Conservation (phyloP, 2,329 filamentous ascomycete genomes). For the Colletotrichum costaricense region DNA sequence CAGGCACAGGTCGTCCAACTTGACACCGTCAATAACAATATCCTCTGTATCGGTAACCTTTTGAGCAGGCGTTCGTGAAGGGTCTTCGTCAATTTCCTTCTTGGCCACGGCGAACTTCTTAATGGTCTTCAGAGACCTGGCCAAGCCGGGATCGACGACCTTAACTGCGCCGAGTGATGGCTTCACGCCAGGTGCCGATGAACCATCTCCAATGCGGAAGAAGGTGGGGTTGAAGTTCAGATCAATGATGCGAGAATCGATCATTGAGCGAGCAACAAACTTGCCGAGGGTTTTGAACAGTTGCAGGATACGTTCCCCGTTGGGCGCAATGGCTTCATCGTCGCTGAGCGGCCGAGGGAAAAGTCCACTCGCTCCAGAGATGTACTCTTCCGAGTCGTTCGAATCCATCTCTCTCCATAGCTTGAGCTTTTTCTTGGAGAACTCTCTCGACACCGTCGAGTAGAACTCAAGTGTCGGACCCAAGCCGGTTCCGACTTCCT, state of each 20-base stretch:
- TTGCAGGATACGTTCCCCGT: slow-evolving; percentile 88
- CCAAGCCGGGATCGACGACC: slow-evolving; percentile 86
- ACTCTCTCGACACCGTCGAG: slow-evolving; percentile 95
- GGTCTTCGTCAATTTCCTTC: slow-evolving; percentile 82
- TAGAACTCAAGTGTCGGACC: slow-evolving; percentile 98
- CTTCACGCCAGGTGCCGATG: slow-evolving; percentile 69
- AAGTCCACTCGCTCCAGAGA: slow-evolving; percentile 84
- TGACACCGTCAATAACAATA: slow-evolving; percentile 80
- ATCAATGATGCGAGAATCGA: slow-evolving; percentile 97
- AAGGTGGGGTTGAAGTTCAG: slow-evolving; percentile 98
- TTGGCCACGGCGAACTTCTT: slow-evolving; percentile 89
- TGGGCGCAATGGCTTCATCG: slow-evolving; percentile 77
- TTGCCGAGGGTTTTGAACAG: slow-evolving; percentile 95
- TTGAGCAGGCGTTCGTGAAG: slow-evolving; percentile 71
- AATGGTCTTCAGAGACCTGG: slow-evolving; percentile 85
- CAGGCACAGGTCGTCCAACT: slow-evolving; percentile 86
- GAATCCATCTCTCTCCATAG: slow-evolving; percentile 94
- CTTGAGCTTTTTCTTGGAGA: slow-evolving; percentile 96
- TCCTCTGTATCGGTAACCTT: slow-evolving; percentile 77
- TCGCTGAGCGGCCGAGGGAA: slow-evolving; percentile 93
- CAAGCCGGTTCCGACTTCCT: slow-evolving; percentile 95
- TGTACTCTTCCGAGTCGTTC: slow-evolving; percentile 79
- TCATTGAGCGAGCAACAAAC: slow-evolving; percentile 97
- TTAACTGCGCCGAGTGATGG: slow-evolving; percentile 92
- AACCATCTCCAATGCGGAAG: slow-evolving; percentile 88